Percentiles rank a stretch among this genome's conserved stretches.
Conservation (phyloP, 257 asterid genomes). For the Solanum pinnatisectum region DNA sequence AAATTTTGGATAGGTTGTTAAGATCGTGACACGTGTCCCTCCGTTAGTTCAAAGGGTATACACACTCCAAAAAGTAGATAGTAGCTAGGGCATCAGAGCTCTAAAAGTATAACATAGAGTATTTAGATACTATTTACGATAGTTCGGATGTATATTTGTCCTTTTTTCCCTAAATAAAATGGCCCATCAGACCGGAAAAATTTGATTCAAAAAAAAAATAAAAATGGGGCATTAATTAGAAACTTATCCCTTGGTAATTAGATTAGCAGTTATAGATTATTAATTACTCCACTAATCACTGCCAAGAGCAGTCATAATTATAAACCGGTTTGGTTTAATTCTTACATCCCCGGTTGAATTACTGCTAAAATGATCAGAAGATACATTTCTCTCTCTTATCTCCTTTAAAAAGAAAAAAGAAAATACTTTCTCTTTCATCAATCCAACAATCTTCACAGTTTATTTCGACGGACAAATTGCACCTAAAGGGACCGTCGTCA, state of each 20-base stretch:
- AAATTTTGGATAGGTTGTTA: no score
- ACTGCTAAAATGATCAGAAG: neutral
- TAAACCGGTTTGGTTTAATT: neutral
- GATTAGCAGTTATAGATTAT: neutral
- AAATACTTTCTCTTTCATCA: constrained; percentile 9
- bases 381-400: constrained; percentile 7
- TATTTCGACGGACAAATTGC: constrained; percentile 17
- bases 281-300: neutral
- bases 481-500: neutral
- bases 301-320: neutral
- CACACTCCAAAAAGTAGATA: no score
- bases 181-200: neutral
- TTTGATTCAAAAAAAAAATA: no score
- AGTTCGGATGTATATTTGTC: no score
- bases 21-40: no score
- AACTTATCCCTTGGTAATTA: neutral
- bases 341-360: constrained; percentile 9
- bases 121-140: no score
- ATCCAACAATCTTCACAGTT: constrained; percentile 10
- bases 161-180: no score
- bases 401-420: neutral
- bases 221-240: neutral
- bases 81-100: no score
- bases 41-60: no score
- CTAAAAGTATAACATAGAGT: no score